These are phyloP conservation scores for Medicago ruthenica DNA, from an alignment of 306 rosid genomes.

Conservation along the genomic window DNA sequence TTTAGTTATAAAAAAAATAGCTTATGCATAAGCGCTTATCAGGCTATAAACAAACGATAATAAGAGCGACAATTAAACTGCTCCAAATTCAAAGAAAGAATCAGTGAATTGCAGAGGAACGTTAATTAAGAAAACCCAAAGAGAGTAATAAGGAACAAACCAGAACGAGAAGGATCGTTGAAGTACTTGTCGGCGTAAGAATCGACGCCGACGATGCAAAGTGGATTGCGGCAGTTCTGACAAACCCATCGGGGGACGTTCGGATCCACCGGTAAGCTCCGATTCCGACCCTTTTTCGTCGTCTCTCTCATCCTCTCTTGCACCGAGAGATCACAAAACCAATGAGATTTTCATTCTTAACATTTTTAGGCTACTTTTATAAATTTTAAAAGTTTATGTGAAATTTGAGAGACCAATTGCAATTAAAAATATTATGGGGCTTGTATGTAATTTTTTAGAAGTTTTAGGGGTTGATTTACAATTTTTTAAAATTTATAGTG, in stretches of 20 bases:
- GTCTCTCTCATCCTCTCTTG: background rate
- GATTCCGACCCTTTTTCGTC: conserved; percentile 60
- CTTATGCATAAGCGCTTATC: too few species aligned
- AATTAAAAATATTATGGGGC: too few species aligned
- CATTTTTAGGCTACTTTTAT: too few species aligned
- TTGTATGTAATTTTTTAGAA: too few species aligned
- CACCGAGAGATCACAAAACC: background rate
- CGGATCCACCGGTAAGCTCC: conserved; percentile 74
- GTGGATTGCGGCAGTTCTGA: conserved; percentile 88
- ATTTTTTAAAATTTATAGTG: too few species aligned
- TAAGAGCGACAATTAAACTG: background rate
- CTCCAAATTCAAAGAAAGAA: background rate
- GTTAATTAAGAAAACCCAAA: conserved; percentile 24
- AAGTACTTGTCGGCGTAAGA: conserved; percentile 84
- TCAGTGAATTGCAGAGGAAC: background rate
- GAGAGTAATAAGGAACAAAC: conserved; percentile 43
- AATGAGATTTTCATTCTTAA: too few species aligned
- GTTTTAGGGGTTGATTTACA: too few species aligned
- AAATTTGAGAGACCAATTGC: too few species aligned
- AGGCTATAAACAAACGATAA: background rate
- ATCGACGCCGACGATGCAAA: conserved; percentile 87
- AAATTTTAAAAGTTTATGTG: too few species aligned
- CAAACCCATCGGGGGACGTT: conserved; percentile 84
- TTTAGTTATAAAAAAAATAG: too few species aligned
- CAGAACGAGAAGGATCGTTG: conserved; percentile 81